A percentile compares a stretch with the other conserved stretches of the same genome.
These are phyloP conservation scores for Stagonosporopsis tanaceti DNA, from an alignment of 2,329 filamentous ascomycete species.

Conservation along the genomic window DNA sequence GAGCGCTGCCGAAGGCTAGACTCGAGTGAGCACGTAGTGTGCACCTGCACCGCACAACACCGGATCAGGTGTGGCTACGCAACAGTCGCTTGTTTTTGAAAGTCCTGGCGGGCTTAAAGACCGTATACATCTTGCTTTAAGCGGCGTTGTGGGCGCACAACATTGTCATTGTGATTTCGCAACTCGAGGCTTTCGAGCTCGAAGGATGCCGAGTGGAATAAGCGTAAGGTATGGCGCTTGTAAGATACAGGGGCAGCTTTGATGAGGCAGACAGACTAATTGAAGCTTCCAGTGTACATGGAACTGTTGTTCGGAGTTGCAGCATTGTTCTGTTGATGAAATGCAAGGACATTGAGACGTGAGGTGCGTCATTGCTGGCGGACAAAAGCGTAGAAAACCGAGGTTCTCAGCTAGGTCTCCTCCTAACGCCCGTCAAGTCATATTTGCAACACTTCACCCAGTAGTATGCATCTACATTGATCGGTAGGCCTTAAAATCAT, in stretches of 20 bases:
- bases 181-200: not conserved
- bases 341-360: no score
- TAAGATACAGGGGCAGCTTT: not conserved
- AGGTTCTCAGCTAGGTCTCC: no score
- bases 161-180: not conserved
- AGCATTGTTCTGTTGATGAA: no score
- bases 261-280: no score
- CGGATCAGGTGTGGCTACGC: conserved; percentile 9
- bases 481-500: not conserved
- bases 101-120: not conserved
- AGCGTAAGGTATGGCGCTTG: not conserved
- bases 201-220: not conserved
- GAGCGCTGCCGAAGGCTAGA: conserved; percentile 9
- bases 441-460: no score
- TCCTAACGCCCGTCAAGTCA: no score
- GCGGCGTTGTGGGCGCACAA: conserved; percentile 1
- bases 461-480: not conserved
- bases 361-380: no score
- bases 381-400: no score
- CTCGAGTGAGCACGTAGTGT: conserved; percentile 1
- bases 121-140: not conserved
- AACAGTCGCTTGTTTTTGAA: conserved; percentile 1
- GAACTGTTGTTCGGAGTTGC: no score
- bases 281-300: no score
- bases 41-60: conserved; percentile 11